Base-by-base conservation (phyloP, 2,329 filamentous ascomycete species). In the Trichoderma sp. region DNA sequence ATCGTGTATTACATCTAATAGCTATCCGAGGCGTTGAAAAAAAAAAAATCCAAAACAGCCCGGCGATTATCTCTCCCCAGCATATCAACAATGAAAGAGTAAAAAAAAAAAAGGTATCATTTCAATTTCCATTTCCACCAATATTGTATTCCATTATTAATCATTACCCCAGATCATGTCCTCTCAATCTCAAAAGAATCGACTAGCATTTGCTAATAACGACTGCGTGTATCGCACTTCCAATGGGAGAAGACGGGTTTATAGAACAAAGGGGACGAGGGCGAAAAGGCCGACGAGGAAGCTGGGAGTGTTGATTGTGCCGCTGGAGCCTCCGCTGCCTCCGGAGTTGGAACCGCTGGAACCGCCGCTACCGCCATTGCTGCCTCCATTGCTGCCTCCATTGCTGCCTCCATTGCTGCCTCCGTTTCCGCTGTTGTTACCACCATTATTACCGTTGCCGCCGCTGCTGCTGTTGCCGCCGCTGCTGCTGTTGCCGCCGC, bases 201-300 rank as follows among this genome's bases (percentile, higher is more conserved):
- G 15, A 4, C 9, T 17, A 6, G 1, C 48, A 34, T 25, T 32
- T 45, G 57, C 15, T 10, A 5, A 5, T 7, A 3, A 13, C 2
- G 7, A 15, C 34, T 17, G 19, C n/a, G n/a, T 35, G 5, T 35
- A n/a, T 56, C 9, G 22, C 22, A 35, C 10, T 13, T 29, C 12
- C 15, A 35, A 22, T 4, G 15, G 15, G 5, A 27, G 13, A 8
- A 45, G 2, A n/a, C 1, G 8, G 1, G 50, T n/a, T 72, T 69
- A 77, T n/a, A 76, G 69, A 50, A 76, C 12, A 25, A 77, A 68
- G 58, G 74, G 74, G 32, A 73, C 32, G 3, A 75, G 53, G 8
- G 68, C 75, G 13, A 76, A 13, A 10, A 74, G 65, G 13, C 73
- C 74, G 22, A 71, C 64, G 27, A 77, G 37, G 19, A 72, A 54